phyloP scores from a whole-genome alignment of 176 grass and related monocot genomes.

The Aegilops bicornis region DNA sequence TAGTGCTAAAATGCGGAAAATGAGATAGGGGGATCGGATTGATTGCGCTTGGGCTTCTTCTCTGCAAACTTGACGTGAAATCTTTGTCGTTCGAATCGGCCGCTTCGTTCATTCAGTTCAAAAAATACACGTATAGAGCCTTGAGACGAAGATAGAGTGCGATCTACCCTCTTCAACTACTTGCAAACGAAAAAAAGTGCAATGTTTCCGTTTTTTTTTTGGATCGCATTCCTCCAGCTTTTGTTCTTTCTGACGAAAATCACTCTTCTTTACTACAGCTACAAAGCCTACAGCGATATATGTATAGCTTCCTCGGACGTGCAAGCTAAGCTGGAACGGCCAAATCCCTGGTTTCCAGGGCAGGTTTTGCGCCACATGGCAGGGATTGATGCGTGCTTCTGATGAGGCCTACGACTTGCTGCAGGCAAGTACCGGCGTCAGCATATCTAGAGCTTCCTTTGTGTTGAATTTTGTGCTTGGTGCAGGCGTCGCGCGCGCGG shows the following conservation, averaged over 20 bases:
- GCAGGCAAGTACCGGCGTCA: slow-evolving; percentile 1
- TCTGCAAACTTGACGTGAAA: not conserved
- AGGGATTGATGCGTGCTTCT: slow-evolving; percentile 9
- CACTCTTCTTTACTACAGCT: not conserved
- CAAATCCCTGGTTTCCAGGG: slow-evolving; percentile 39
- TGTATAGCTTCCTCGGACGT: not conserved
- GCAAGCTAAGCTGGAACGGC: not conserved
- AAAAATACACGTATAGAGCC: too few relatives aligned
- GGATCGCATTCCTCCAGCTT: too few relatives aligned
- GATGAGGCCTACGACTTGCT: not conserved
- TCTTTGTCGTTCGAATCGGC: not conserved
- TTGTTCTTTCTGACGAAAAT: too few relatives aligned
- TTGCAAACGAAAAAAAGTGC: too few relatives aligned
- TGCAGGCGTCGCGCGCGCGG: not conserved
- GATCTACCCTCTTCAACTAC: not conserved
- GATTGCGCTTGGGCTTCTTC: not conserved
- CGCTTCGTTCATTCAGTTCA: too few relatives aligned
- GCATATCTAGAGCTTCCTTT: not conserved
- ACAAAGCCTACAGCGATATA: not conserved
- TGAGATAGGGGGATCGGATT: too few relatives aligned
- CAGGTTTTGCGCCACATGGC: slow-evolving; percentile 29
- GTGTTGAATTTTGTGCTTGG: not conserved
- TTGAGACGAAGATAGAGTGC: not conserved
- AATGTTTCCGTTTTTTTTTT: too few relatives aligned
- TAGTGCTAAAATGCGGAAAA: too few relatives aligned